These are phyloP conservation scores for Emericellopsis atlantica DNA, from an alignment of 2,329 filamentous ascomycete genomes.

Conservation along the genomic window DNA sequence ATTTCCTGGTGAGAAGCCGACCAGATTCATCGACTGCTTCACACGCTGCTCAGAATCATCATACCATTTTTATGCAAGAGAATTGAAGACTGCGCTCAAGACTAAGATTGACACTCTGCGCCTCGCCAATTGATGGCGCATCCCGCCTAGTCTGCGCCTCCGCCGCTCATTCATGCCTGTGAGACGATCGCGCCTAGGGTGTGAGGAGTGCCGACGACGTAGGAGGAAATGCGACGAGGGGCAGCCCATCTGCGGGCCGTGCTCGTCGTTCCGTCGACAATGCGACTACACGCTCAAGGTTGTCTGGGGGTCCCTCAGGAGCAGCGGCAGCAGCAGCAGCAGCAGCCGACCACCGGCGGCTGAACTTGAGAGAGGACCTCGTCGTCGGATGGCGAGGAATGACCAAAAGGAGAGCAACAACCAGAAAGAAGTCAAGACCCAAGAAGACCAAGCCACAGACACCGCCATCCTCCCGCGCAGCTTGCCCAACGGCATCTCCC, in stretches of 20 bases:
- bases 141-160: background rate
- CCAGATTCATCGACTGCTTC: too few species aligned
- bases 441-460: background rate
- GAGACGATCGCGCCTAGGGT: slow-evolving; percentile 12
- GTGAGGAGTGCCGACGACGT: slow-evolving; percentile 13
- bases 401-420: too few species aligned
- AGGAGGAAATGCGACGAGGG: slow-evolving; percentile 10
- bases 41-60: too few species aligned
- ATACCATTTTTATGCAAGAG: too few species aligned
- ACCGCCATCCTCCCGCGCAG: slow-evolving; percentile 5
- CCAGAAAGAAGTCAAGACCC: background rate
- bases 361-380: too few species aligned
- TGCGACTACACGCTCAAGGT: slow-evolving; percentile 12
- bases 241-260: slow-evolving; percentile 8
- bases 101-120: too few species aligned
- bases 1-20: too few species aligned
- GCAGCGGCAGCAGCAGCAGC: too few species aligned
- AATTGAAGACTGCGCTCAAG: too few species aligned
- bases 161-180: slow-evolving; percentile 7
- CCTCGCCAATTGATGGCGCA: background rate
- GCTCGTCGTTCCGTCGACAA: slow-evolving; percentile 4
- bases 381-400: too few species aligned
- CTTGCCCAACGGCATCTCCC: slow-evolving; percentile 10
- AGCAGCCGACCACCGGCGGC: too few species aligned
- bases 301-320: slow-evolving; percentile 2